These are phyloP conservation scores for Rhizophagus sp. DNA, from an alignment of 192 early-diverging fungal genomes.

Conservation along the genomic window DNA sequence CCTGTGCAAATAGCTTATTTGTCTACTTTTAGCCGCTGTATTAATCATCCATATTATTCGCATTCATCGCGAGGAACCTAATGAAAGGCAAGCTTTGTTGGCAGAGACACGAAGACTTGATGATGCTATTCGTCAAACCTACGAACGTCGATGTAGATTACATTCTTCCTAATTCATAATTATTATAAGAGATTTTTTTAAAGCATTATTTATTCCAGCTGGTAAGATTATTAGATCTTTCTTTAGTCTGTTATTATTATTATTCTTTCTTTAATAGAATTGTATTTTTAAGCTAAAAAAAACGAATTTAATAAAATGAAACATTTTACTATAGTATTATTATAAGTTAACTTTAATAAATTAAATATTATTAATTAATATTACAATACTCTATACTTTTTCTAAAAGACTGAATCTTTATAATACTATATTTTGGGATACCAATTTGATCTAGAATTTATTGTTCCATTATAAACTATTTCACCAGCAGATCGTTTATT, in stretches of 20 bases:
- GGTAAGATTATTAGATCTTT: no score
- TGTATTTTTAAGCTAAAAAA: no score
- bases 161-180: not conserved
- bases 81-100: constrained; percentile 1
- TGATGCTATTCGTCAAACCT: not conserved
- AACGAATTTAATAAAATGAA: no score
- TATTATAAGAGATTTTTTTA: no score
- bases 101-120: not conserved
- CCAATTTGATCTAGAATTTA: constrained; percentile 1
- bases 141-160: not conserved
- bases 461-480: constrained; percentile 5
- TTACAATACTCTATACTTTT: not conserved
- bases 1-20: not conserved
- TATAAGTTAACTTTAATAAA: no score
- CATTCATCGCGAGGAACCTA: not conserved
- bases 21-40: not conserved
- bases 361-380: not conserved
- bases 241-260: no score
- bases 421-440: constrained; percentile 4
- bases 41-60: not conserved
- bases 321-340: no score
- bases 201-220: no score
- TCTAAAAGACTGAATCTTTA: not conserved
- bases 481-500: not conserved
- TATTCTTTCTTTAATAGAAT: no score